phyloP scores from a whole-genome alignment of 352 stramenopile species.

The Pythium vanterpoolii region DNA sequence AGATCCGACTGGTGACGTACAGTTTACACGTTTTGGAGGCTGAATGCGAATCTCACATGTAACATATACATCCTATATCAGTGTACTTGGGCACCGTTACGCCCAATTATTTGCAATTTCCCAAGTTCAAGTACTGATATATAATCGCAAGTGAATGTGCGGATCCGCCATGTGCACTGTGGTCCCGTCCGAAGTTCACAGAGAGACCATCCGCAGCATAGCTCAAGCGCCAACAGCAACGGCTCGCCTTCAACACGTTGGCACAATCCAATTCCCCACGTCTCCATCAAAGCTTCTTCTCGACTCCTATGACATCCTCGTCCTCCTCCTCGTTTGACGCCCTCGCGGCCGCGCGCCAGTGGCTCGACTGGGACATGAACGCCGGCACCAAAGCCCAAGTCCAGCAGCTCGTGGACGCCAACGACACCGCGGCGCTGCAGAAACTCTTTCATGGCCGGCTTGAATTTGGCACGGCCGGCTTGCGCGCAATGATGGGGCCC shows the following conservation, averaged over 20 bases:
- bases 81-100: conserved; percentile 1
- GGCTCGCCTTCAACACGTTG: not conserved
- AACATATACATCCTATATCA: conserved; percentile 27
- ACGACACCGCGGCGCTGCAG: conserved; percentile 50
- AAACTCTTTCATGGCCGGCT: conserved; percentile 80
- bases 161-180: not conserved
- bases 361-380: conserved; percentile 87
- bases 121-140: conserved; percentile 26
- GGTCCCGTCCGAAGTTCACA: not conserved
- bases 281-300: not conserved
- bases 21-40: conserved; percentile 13
- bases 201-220: conserved; percentile 5
- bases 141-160: not conserved
- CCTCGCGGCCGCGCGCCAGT: conserved; percentile 64
- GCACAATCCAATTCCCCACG: not conserved
- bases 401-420: conserved; percentile 50
- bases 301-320: not conserved
- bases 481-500: conserved; percentile 87
- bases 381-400: conserved; percentile 63
- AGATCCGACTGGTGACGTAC: not conserved
- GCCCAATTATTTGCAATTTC: too few species aligned
- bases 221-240: conserved; percentile 15
- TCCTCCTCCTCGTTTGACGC: conserved; percentile 2
- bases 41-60: conserved; percentile 18
- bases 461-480: conserved; percentile 90